These are phyloP conservation scores for Fusarium staphyleae DNA, from an alignment of 2,329 filamentous ascomycete species.

Conservation along the genomic window DNA sequence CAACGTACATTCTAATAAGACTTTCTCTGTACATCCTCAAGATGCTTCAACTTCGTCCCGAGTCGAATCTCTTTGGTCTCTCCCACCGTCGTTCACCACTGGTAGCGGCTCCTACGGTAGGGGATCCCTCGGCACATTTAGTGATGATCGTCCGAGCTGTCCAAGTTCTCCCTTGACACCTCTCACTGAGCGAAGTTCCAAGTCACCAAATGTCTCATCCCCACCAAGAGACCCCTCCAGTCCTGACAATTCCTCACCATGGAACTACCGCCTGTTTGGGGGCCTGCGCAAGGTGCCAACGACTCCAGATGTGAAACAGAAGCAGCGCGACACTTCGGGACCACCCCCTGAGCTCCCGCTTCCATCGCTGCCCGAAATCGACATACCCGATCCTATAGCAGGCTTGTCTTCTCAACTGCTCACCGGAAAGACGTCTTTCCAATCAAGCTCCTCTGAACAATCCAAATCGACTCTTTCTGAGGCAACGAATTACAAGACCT, in stretches of 20 bases:
- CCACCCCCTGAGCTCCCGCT: constrained; percentile 40
- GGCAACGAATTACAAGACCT: constrained; percentile 62
- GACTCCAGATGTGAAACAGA: constrained; percentile 51
- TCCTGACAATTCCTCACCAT: constrained; percentile 49
- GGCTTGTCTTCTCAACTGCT: constrained; percentile 32
- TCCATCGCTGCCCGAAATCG: constrained; percentile 44
- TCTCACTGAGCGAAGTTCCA: constrained; percentile 49
- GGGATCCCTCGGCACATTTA: constrained; percentile 55
- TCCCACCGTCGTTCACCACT: constrained; percentile 54
- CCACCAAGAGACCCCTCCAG: constrained; percentile 24
- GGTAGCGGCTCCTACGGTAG: constrained; percentile 58
- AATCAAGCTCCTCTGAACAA: constrained; percentile 43
- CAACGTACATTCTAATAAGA: constrained; percentile 63
- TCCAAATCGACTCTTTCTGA: constrained; percentile 57
- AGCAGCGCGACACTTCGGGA: constrained; percentile 43
- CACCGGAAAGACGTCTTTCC: constrained; percentile 33
- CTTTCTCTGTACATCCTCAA: constrained; percentile 60
- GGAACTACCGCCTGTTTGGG: constrained; percentile 62
- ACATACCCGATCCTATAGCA: constrained; percentile 26
- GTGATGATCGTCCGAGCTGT: constrained; percentile 56
- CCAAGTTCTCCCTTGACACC: constrained; percentile 59
- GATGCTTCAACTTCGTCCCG: constrained; percentile 41
- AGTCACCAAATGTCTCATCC: constrained; percentile 32
- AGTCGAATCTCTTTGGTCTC: constrained; percentile 48
- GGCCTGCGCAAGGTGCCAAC: constrained; percentile 60